These are phyloP conservation scores for Polyporus arcularius DNA, from an alignment of 768 basidiomycete genomes.

Conservation along the genomic window DNA sequence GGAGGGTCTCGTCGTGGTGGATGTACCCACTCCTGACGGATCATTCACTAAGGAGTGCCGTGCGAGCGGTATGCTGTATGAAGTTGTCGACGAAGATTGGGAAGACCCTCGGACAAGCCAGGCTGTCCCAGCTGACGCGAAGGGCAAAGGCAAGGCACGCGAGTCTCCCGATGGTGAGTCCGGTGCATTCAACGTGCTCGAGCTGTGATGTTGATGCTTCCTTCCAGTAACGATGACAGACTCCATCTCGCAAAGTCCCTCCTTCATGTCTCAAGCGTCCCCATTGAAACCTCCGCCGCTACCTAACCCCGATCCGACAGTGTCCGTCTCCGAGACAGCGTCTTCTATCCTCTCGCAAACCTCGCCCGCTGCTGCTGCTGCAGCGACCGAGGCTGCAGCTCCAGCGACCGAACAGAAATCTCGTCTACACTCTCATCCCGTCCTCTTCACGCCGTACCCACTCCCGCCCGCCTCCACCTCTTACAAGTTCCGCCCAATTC, in stretches of 20 bases:
- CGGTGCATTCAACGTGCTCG: not conserved
- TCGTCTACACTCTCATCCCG: constrained; percentile 38
- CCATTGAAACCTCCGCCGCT: constrained; percentile 34
- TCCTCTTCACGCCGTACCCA: constrained; percentile 35
- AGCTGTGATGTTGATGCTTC: not conserved
- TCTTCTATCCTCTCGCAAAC: constrained; percentile 15
- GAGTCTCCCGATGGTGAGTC: not conserved
- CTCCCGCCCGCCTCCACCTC: constrained; percentile 69
- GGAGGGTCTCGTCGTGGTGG: constrained; percentile 64
- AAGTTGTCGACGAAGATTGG: constrained; percentile 78
- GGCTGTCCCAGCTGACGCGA: constrained; percentile 15
- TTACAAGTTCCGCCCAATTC: constrained; percentile 69
- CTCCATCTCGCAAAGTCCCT: constrained; percentile 8
- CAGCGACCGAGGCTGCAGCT: not conserved
- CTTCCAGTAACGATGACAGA: not conserved
- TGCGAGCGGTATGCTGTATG: constrained; percentile 74
- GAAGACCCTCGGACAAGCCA: constrained; percentile 34
- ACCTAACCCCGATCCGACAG: constrained; percentile 32
- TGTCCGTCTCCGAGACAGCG: constrained; percentile 23
- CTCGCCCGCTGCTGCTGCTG: not conserved
- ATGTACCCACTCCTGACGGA: constrained; percentile 46
- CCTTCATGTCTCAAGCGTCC: constrained; percentile 33
- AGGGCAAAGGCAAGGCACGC: constrained; percentile 34
- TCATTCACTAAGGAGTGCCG: constrained; percentile 55
- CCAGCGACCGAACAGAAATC: not conserved